phyloP scores from a whole-genome alignment of 176 grass and related monocot species.

The Ensete ventricosum region DNA sequence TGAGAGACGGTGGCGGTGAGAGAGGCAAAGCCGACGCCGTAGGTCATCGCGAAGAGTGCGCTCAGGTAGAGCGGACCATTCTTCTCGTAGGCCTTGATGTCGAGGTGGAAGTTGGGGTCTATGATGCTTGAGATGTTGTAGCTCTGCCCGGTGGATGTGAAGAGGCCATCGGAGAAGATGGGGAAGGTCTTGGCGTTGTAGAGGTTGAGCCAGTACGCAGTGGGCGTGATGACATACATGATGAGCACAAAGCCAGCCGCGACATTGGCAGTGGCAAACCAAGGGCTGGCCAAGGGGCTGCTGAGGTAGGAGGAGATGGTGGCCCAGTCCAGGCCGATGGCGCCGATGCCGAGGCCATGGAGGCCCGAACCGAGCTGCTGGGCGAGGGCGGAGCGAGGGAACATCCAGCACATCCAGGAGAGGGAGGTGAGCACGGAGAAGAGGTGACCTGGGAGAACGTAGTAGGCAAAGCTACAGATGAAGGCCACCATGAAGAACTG shows the following conservation, averaged over 20 bases:
- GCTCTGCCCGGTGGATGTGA: neutral
- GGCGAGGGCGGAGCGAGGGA: neutral
- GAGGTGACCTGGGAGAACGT: neutral
- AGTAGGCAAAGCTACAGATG: neutral
- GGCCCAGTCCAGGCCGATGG: slow-evolving; percentile 16
- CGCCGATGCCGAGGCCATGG: slow-evolving; percentile 2
- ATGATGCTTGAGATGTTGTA: neutral
- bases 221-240: neutral
- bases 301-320: slow-evolving; percentile 3
- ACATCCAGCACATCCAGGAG: slow-evolving; percentile 5
- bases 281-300: slow-evolving; percentile 6
- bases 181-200: neutral
- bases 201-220: neutral
- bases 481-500: slow-evolving; percentile 11
- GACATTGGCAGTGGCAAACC: slow-evolving; percentile 6
- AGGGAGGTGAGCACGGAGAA: neutral
- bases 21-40: slow-evolving; percentile 6
- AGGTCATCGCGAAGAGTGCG: slow-evolving; percentile 1
- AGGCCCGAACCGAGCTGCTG: slow-evolving; percentile 10
- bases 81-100: neutral
- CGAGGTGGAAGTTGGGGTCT: neutral
- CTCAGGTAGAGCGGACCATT: slow-evolving; percentile 6
- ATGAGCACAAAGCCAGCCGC: neutral
- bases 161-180: neutral
- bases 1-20: slow-evolving; percentile 2